Conservation (phyloP, 2,329 filamentous ascomycete genomes). For the Neopestalotiopsis sp. region DNA sequence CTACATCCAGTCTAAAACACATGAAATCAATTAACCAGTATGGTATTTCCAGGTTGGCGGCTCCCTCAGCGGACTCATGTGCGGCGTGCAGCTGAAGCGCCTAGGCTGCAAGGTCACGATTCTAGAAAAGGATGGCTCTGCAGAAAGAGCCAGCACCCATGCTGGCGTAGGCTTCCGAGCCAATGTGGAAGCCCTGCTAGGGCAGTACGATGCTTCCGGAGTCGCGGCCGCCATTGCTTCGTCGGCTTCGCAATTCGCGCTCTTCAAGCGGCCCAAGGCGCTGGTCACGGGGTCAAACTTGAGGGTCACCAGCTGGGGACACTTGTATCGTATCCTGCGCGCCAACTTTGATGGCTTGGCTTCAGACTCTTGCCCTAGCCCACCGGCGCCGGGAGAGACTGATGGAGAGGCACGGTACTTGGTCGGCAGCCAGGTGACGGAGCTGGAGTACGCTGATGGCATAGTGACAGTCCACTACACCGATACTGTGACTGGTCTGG, state of each 20-base stretch:
- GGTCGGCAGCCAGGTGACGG: conserved; percentile 29
- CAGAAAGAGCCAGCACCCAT: conserved; percentile 36
- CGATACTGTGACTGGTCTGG: conserved; percentile 22
- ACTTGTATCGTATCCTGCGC: conserved; percentile 44
- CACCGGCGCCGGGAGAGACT: conserved; percentile 22
- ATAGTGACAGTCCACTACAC: conserved; percentile 26
- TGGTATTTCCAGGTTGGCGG: conserved; percentile 37
- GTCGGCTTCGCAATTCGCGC: conserved; percentile 22
- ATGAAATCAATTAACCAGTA: not conserved
- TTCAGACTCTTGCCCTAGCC: conserved; percentile 29
- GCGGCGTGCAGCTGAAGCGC: conserved; percentile 39
- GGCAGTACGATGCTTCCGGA: conserved; percentile 38
- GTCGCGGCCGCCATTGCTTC: conserved; percentile 23
- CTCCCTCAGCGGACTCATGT: conserved; percentile 40
- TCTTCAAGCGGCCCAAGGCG: conserved; percentile 22
- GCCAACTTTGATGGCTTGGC: conserved; percentile 45
- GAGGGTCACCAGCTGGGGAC: conserved; percentile 47
- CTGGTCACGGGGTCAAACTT: conserved; percentile 29
- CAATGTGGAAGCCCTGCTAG: conserved; percentile 26
- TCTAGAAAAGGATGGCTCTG: conserved; percentile 43
- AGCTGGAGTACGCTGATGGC: conserved; percentile 21
- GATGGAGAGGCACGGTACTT: conserved; percentile 31
- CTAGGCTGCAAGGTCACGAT: conserved; percentile 41
- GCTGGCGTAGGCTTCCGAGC: conserved; percentile 25
- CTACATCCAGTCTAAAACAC: not conserved